Evolutionary conservation across 2,329 filamentous ascomycete species (phyloP).

Genomic region (Aspergillus vadensis): DNA sequence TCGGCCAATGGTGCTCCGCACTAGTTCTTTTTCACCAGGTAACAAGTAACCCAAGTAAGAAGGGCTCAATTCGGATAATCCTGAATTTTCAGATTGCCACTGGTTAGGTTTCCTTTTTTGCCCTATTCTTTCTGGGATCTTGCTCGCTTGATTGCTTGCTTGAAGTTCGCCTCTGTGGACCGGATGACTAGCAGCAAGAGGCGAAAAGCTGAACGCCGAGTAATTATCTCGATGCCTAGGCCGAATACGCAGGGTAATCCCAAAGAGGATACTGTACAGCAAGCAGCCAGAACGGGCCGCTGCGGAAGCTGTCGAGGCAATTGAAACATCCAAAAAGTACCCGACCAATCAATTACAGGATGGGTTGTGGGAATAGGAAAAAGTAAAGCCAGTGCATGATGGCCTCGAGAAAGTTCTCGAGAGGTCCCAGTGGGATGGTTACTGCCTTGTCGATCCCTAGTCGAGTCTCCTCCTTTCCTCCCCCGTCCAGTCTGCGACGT

Average conservation of each 20-base stretch:
- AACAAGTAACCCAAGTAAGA: not conserved
- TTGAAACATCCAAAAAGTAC: not conserved
- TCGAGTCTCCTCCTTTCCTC: conserved; percentile 13
- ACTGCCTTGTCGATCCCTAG: conserved; percentile 33
- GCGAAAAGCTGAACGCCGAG: not conserved
- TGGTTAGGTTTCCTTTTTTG: not conserved
- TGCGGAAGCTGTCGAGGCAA: not conserved
- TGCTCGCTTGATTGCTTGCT: not conserved
- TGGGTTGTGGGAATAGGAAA: not conserved
- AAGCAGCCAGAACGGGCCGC: not conserved
- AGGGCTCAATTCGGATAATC: not conserved
- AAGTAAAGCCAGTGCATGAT: not conserved
- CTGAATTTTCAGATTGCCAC: not conserved
- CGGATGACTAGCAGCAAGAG: not conserved
- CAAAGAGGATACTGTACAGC: not conserved
- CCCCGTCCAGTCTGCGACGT: conserved; percentile 14
- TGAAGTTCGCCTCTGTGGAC: not conserved
- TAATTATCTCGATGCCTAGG: too few species aligned
- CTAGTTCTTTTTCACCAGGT: not conserved
- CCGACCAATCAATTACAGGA: not conserved
- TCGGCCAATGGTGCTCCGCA: not conserved
- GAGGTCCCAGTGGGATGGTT: conserved; percentile 23
- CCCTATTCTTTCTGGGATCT: not conserved
- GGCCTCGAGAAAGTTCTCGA: conserved; percentile 22
- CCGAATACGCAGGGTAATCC: not conserved